Base-by-base conservation (phyloP, 1,284 basidiomycete genomes). In the Schizophyllum amplum region DNA sequence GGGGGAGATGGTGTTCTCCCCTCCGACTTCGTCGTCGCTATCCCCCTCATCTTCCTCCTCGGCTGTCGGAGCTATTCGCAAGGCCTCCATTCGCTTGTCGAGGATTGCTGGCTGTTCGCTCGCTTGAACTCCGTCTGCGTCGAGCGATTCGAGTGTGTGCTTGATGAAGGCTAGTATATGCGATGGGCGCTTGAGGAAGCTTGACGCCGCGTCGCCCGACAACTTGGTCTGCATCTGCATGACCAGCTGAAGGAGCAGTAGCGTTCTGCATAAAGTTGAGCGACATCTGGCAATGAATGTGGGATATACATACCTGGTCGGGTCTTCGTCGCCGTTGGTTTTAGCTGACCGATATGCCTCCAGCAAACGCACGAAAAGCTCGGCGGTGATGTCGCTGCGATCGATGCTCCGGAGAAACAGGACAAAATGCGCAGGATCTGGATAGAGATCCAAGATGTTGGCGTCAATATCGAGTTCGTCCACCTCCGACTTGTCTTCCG, bases 141-240 rank as follows among this genome's bases (percentile, higher is more conserved):
- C 24, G 11, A 67, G 58, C 5, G 74, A 66, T 46, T 76, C 73
- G 4, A 80, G 66, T 15, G 87, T 86, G 59, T 90, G 84, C 59
- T 87, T 87, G 46, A 96, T 78, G 65, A 95, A 96, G 1, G 78
- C 75, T 13, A 95, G 70, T 7, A 94, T 79, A 58, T 93, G 84
- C 4, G 80, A 77, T 0, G 79, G 73, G 17, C 33, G 33, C 33
- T 42, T 42, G 4, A 42, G 33, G 7, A 42, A 42, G 33, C 33
- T 17, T 9, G 33, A 42, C 33, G 33, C 17, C n/a, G 80, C 70
- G n/a, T 75, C 77, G 17, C 74, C 68, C 0, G 85, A 80, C 2
- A 91, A 69, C 50, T 82, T 78, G 2, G 80, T 76, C 64, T 94
- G 90, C 75, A 94, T 87, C 64, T 87, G 82, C 61, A 92, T 75